Base-by-base conservation (phyloP, 1,139 yeast species). In the Kodamaea fungicola region DNA sequence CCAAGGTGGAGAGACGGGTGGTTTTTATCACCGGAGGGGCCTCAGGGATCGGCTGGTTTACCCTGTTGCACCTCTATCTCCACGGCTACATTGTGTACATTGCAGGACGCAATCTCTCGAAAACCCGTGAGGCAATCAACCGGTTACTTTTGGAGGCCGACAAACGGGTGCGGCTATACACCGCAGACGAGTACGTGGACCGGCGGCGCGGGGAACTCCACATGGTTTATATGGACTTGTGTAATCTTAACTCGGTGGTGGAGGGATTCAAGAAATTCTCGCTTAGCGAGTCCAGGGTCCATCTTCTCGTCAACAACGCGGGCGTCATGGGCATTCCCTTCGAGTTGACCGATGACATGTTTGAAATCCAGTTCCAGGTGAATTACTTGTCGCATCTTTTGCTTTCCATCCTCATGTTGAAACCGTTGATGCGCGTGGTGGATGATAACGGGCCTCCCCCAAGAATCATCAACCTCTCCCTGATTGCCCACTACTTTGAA, bases 1-100 rank as follows among this genome's bases (percentile, higher is more conserved):
- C 78, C 0, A 34, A 41, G 5, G 42, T 31, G 8, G 74, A 72
- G 13, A 66, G 84, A 22, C 66, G 76, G 41, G 81, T 83, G 2
- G 89, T 83, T 0, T 59, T 86, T 6, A 78, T 87, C 23, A 83
- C 94, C 0, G 95, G 95, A 1, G 95, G 89, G 5, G 84, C 82
- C 51, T 72, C 83, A 32, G 95, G 95, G 0, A 72, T 85, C 16
- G 96, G 96, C 4, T 85, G 80, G 70, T 83, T 67, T 55, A 83
- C 94, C 0, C 85, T 76, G 3, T 62, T 86, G 13, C 94, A 86
- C 51, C 67, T 88, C 8, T 85, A 81, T 51, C 63, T 85, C 37
- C 96, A 86, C 51, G 96, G 96, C 0, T 83, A 76, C 54, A 63
- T 71, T 3, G 82, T 87, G 2, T 87, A 87, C 52, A 64, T 86